phyloP scores from a whole-genome alignment of 2,329 filamentous ascomycete genomes.

The Stachybotrys chartarum region DNA sequence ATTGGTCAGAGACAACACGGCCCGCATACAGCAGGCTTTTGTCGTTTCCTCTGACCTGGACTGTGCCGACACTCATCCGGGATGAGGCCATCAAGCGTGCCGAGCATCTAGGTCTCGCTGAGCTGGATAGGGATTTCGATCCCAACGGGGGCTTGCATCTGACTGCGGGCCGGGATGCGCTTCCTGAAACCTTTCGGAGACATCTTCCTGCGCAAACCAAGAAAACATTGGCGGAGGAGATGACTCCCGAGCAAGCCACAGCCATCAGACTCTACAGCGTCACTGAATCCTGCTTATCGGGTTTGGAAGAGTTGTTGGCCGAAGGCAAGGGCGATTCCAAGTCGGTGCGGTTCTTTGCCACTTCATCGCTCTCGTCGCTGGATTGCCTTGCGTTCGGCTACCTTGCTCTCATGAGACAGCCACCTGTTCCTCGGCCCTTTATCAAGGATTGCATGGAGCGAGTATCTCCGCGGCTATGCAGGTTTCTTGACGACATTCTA shows the following conservation, averaged over 20 bases:
- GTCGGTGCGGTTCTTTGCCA: slow-evolving; percentile 22
- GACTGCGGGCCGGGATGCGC: slow-evolving; percentile 26
- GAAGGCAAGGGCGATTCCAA: slow-evolving; percentile 10
- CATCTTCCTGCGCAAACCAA: slow-evolving; percentile 34
- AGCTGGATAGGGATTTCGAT: slow-evolving; percentile 55
- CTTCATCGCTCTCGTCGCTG: slow-evolving; percentile 29
- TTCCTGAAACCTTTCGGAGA: slow-evolving; percentile 31
- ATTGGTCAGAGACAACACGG: slow-evolving; percentile 72
- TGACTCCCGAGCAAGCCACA: slow-evolving; percentile 64
- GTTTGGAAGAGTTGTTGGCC: slow-evolving; percentile 52
- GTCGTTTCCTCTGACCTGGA: slow-evolving; percentile 83
- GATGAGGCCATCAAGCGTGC: slow-evolving; percentile 63
- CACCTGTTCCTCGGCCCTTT: slow-evolving; percentile 34
- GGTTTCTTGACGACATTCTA: slow-evolving; percentile 24
- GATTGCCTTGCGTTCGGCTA: slow-evolving; percentile 82
- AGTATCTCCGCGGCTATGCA: slow-evolving; percentile 20
- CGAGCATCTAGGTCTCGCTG: slow-evolving; percentile 60
- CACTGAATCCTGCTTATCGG: slow-evolving; percentile 62
- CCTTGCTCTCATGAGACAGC: slow-evolving; percentile 61
- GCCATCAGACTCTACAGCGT: slow-evolving; percentile 72
- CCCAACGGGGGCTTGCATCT: slow-evolving; percentile 28
- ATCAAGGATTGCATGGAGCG: slow-evolving; percentile 32
- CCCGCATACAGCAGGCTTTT: slow-evolving; percentile 76
- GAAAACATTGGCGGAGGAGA: slow-evolving; percentile 51
- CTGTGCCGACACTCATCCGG: slow-evolving; percentile 67